Base-by-base conservation (phyloP, 1,284 basidiomycete species). In the Ustilago loliicola region DNA sequence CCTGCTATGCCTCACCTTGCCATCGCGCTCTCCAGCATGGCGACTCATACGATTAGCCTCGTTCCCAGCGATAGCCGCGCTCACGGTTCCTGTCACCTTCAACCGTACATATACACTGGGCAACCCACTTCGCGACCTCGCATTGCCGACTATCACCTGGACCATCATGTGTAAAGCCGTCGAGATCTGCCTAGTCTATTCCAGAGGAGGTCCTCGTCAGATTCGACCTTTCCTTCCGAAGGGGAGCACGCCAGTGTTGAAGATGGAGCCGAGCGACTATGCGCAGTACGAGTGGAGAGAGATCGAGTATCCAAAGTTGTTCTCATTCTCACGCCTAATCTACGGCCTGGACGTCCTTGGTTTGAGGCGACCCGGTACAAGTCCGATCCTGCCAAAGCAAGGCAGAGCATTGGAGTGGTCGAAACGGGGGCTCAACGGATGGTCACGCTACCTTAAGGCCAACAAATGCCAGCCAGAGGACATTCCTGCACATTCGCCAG, bases 371-470 rank as follows among this genome's bases (percentile, higher is more conserved):
- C 27, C 48, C 0, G 75, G 75, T 15, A 77, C 75, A 0, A 73
- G 70, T 27, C 42, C 29, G 2, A 25, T 73, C 27, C 36, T 66
- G 1, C 21, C 66, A 1, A 55, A 34, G 13, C 63, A 77, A 51
- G 66, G 75, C n/a, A 55, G 70, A 50, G 70, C 66, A 3, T 58
- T 77, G 15, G 62, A 73, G 19, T 77, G 75, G 75, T 69, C 70
- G 1, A 54, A 70, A 23, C 30, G 50, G 2, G 66, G 56, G 23
- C 45, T 73, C 19, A 73, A 77, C 13, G 57, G 64, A 10, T 77
- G 70, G 75, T 34, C 70, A 5, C 34, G 45, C 30, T 73, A 65
- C 32, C 70, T 72, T 34, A 59, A 54, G 17, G 23, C 51, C 27
- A 61, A 73, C 42, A 55, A 61, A 21, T 64, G 66, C 27, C 29